Base-by-base conservation (phyloP, 2,329 filamentous ascomycete genomes). In the Zasmidium angulare region DNA sequence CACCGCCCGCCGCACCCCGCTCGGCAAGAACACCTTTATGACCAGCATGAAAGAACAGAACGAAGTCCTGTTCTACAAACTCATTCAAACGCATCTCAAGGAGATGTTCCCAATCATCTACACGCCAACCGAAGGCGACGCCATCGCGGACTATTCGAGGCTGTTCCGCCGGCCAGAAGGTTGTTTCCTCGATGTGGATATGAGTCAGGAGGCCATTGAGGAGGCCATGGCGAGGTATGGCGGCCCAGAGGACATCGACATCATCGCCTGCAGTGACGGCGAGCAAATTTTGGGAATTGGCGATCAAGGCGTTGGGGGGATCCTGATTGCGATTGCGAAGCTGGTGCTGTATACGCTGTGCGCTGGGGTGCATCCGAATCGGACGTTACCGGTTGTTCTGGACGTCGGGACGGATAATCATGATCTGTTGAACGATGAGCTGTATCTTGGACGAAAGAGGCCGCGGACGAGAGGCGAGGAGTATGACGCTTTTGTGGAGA, bases 51-150 rank as follows among this genome's bases (percentile, higher is more conserved):
- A 91, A 69, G 86, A 91, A 67, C 92, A 96, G 74, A 96, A 95
- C 74, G 84, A 89, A 62, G 89, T 96, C 0, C 75, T 96, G 1
- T 96, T 90, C 72, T 96, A 87, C 74, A 86, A 81, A 84, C 81
- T 96, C 10, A 81, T 95, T 7, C 83, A 90, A 71, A 85, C 89
- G 3, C 88, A 96, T 68, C 76, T 96, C 20, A 87, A 89, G 63
- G 91, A 96, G 71, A 95, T 96, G 89, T 93, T 96, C 70, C 86
- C 88, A 46, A 79, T 96, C n/a, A 90, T 96, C 24, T 96, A 96
- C 71, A 96, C 92, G 0, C 92, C 92, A 0, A 96, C 92, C 0
- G 91, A 96, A 75, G 91, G 90, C 9, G 90, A 96, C 46, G 92
- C 92, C 0, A 96, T 96, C 53, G 85, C 90, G 65, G 89, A 93